These are phyloP conservation scores for Mediolabrus comicus DNA, from an alignment of 108 stramenopile genomes.

Conservation along the genomic window DNA sequence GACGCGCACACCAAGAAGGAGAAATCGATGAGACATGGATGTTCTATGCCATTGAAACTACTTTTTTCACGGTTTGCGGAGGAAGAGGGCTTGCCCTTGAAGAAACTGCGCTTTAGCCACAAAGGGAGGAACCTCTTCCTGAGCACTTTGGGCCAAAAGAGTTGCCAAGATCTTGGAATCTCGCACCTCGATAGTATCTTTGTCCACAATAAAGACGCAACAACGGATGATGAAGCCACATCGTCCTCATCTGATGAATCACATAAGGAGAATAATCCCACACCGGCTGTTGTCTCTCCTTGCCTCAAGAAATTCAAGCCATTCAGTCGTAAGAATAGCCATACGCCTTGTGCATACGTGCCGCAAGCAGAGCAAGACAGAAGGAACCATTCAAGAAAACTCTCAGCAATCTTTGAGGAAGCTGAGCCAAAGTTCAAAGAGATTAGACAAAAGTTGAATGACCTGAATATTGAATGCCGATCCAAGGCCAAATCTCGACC, in stretches of 20 bases:
- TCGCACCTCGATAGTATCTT: constrained; percentile 11
- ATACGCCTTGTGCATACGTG: constrained; percentile 2
- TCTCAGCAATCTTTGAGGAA: constrained; percentile 32
- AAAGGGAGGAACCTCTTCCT: constrained; percentile 25
- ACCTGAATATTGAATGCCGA: constrained; percentile 8
- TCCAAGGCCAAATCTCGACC: constrained; percentile 19
- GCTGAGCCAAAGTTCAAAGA: constrained; percentile 26
- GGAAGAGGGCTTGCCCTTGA: constrained; percentile 1
- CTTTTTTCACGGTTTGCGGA: constrained; percentile 26
- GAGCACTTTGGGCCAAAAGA: constrained; percentile 25
- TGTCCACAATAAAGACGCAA: neutral
- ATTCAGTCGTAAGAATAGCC: constrained; percentile 3
- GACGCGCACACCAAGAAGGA: constrained; percentile 12
- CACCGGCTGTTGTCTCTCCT: neutral
- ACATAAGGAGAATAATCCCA: neutral
- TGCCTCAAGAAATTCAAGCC: neutral
- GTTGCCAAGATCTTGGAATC: constrained; percentile 10
- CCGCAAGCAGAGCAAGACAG: constrained; percentile 16
- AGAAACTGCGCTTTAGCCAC: constrained; percentile 23
- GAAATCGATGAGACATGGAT: neutral
- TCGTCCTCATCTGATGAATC: neutral
- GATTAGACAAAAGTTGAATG: constrained; percentile 28
- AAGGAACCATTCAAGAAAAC: constrained; percentile 14
- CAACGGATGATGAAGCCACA: neutral
- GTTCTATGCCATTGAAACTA: constrained; percentile 7